phyloP scores from a whole-genome alignment of 371 early-diverging fungal species.

The Apophysomyces variabilis region DNA sequence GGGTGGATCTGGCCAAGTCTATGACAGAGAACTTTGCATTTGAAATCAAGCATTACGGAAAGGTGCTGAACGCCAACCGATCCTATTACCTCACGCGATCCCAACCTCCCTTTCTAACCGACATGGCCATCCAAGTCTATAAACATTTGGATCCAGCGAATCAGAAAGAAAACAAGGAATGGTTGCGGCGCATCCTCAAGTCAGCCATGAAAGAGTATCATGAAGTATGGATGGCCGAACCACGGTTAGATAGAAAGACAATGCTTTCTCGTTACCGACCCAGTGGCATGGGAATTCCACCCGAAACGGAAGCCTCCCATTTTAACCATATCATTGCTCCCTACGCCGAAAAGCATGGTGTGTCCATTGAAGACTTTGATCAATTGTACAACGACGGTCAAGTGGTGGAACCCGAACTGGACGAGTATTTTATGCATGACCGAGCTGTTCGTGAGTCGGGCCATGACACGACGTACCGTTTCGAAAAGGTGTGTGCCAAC shows the following conservation, averaged over 20 bases:
- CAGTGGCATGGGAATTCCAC: constrained; percentile 93
- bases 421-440: constrained; percentile 96
- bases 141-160: constrained; percentile 56
- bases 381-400: constrained; percentile 67
- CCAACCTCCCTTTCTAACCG: constrained; percentile 97
- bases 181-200: constrained; percentile 75
- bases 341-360: constrained; percentile 72
- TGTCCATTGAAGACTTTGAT: constrained; percentile 75
- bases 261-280: constrained; percentile 88
- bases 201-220: constrained; percentile 93
- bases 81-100: constrained; percentile 95
- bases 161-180: constrained; percentile 65
- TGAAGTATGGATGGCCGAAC: constrained; percentile 87
- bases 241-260: constrained; percentile 76
- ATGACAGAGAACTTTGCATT: constrained; percentile 98
- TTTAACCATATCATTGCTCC: constrained; percentile 91
- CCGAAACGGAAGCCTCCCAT: constrained; percentile 95
- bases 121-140: constrained; percentile 89
- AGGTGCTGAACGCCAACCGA: constrained; percentile 97
- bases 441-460: constrained; percentile 97
- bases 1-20: constrained; percentile 80
- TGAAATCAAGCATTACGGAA: constrained; percentile 96
- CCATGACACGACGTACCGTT: constrained; percentile 96
- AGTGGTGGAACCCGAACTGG: constrained; percentile 82
- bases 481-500: constrained; percentile 90